phyloP scores from a whole-genome alignment of 2,329 filamentous ascomycete genomes.

The Aspergillus brunneoviolaceus region DNA sequence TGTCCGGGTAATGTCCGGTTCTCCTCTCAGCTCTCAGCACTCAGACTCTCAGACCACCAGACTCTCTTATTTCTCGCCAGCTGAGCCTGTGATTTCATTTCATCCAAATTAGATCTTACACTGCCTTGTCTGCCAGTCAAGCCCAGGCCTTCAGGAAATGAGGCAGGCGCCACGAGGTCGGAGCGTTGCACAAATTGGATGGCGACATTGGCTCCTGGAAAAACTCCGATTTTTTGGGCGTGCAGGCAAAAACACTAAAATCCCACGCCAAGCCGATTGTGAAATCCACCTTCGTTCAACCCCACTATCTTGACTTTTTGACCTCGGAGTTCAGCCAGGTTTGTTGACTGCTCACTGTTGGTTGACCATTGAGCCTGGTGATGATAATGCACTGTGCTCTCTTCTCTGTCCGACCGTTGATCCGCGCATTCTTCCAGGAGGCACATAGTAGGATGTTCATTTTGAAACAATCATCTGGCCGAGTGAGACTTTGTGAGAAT shows the following conservation, averaged over 20 bases:
- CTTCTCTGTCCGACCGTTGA: neutral
- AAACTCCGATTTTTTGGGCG: neutral
- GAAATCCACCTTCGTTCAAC: neutral
- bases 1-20: no score
- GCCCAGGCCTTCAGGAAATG: neutral
- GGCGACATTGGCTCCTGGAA: neutral
- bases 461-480: neutral
- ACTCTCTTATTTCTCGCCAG: neutral
- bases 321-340: neutral
- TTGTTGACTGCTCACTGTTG: neutral
- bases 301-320: neutral
- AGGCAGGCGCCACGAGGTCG: conserved; percentile 5
- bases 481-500: neutral
- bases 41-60: neutral
- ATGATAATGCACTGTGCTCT: neutral
- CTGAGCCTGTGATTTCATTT: neutral
- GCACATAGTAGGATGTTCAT: neutral
- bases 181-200: neutral
- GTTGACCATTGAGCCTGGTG: neutral
- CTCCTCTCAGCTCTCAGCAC: neutral
- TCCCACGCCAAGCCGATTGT: neutral
- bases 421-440: neutral
- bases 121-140: neutral
- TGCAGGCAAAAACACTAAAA: neutral
- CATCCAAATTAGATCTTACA: neutral